Percentiles rank a stretch among this genome's conserved stretches.
Conservation (phyloP, 768 basidiomycete species). For the Omphalotus guepiniiformis region DNA sequence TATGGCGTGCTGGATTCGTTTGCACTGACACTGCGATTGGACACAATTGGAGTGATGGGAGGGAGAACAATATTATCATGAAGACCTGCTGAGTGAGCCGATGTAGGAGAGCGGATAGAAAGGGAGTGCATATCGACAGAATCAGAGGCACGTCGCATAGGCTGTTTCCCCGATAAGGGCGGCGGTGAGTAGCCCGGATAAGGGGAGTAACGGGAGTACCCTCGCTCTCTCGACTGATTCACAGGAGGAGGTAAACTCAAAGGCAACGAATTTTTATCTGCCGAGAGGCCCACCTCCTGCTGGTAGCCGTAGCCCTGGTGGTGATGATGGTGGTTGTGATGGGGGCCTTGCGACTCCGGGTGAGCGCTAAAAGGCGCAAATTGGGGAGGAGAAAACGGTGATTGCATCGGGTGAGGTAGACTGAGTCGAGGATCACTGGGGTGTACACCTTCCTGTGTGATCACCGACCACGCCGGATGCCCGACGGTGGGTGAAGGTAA, state of each 20-base stretch:
- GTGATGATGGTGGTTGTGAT: too few relatives aligned
- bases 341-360: not conserved
- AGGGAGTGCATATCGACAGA: too few relatives aligned
- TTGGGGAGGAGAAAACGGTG: conserved; percentile 6
- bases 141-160: too few relatives aligned
- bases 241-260: not conserved
- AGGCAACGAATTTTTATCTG: not conserved
- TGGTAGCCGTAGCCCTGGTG: too few relatives aligned
- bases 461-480: too few relatives aligned
- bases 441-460: not conserved
- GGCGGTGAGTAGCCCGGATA: conserved; percentile 2
- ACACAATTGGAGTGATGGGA: conserved; percentile 9
- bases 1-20: conserved; percentile 25
- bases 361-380: not conserved
- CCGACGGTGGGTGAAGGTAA: too few relatives aligned
- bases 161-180: not conserved
- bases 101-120: too few relatives aligned
- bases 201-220: conserved; percentile 5
- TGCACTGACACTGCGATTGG: too few relatives aligned
- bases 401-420: not conserved
- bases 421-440: not conserved
- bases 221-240: not conserved
- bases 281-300: not conserved
- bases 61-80: conserved; percentile 7
- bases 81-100: too few relatives aligned